Evolutionary conservation across 768 basidiomycete genomes (phyloP), one percentile per base, ranked within the genome.

Genomic region (Suillus bovinus): DNA sequence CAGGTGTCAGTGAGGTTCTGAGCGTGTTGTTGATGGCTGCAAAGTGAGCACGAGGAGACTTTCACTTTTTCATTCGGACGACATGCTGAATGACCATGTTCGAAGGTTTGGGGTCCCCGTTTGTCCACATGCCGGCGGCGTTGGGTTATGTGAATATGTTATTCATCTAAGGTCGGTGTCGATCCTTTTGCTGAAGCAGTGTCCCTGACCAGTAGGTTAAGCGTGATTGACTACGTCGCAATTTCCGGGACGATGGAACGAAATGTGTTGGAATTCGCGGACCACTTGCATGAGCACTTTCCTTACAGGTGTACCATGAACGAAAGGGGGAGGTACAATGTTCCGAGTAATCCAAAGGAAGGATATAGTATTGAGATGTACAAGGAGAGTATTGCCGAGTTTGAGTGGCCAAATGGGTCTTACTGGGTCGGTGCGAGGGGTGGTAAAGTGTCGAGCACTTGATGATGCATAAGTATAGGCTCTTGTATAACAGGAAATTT

Each of bases 261-360:
- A 56, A 97, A 98, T 71, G 96, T 97, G 5, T 86, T 98, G 44
- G 95, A 94, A 75, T 93, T 86, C 66, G 90, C 88, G 36, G 89
- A 94, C 71, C 96, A 97, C 74, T 80, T 98, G 42, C 96, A 99
- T 76, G 94, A 98, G 70, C 92, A 97, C 72, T 99, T 97, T 77
- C 78, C 89, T 47, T 87, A 87, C 63, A 94, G 94, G 2, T 93
- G 91, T 69, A 90, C 92, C 20, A 93, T 98, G 78, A 97, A 96
- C 76, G 64, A 76, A 2, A 82, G 82, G 17, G 96, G 95, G 44
- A 81, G 93, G 44, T 98, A 97, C 76, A 95, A 94, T 68, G 91
- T 96, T 5, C 94, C 94, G 0, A 77, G 68, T 61, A 85, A 90
- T 67, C 80, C 90, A 0, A 75, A 81, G 20, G 94, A 92, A 68